Evolutionary conservation across 441 rosid species (phyloP), one percentile per base, ranked within the genome.

Genomic region (Populus hybrid): DNA sequence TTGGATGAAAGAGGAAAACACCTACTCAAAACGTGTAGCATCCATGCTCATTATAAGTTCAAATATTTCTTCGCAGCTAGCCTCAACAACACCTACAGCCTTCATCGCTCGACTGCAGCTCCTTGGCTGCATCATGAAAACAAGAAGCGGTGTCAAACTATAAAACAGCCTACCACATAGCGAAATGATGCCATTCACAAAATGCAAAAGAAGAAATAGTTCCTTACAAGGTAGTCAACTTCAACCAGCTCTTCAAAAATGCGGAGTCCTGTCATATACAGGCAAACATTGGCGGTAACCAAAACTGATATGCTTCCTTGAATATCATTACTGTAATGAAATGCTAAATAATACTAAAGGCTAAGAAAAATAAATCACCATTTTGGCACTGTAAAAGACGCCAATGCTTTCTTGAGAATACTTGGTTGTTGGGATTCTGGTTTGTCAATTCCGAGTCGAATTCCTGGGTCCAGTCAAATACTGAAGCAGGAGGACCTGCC

Each of bases 91-190:
- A 74, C 99, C 99, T 40, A 92, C 99, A 84, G 98, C 99, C 84
- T 92, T 97, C 98, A 97, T 97, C 80, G 99, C 99, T 84, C 94
- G 88, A 87, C 97, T 97, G 86, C 98, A 94, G 91, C 99, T 97
- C 87, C 99, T 94, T 78, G 99, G 98, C 99, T 94, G 87, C 86
- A 88, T 66, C 75, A 75, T 69, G 80, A 85, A 80, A 78, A 40
- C 40, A 79, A 65, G 67, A 71, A 73, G 80, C 75, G 32, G 80
- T 76, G 75, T 68, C 77, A 28, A 61, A 67, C 72, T 61, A 61
- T 80, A 84, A 53, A 81, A 75, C 75, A 79, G 63, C 65, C 61
- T 74, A 64, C 74, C n/a, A 71, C 79, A 70, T 73, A 67, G 73
- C 18, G 76, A 71, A 82, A 75, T 69, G 26, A 67, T 34, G 53